Evolutionary conservation across 192 early-diverging fungal genomes (phyloP).

Genomic region (Umbelopsis sp.): DNA sequence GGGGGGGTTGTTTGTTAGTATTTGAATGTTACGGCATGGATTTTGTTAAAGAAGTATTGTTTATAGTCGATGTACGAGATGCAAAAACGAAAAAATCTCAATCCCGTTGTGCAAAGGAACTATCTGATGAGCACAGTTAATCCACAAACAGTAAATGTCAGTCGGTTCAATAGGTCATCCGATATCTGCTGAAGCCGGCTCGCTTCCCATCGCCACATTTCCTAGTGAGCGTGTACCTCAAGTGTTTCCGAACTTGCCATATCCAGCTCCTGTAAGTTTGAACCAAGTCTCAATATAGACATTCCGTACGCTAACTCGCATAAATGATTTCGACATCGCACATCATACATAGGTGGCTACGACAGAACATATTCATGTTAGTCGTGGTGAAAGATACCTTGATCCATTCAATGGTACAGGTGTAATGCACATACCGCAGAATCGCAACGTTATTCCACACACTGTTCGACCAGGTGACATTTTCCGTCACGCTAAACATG

Average conservation of each 20-base stretch:
- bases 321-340: too few relatives aligned
- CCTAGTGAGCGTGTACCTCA: neutral
- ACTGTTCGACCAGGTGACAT: neutral
- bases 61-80: neutral
- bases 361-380: too few relatives aligned
- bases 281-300: neutral
- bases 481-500: constrained; percentile 1
- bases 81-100: neutral
- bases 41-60: neutral
- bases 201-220: neutral
- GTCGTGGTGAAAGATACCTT: too few relatives aligned
- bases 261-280: neutral
- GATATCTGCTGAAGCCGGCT: neutral
- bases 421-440: too few relatives aligned
- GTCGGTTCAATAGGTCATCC: neutral
- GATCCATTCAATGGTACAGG: too few relatives aligned
- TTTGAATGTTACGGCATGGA: neutral
- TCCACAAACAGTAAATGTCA: neutral
- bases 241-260: neutral
- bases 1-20: neutral
- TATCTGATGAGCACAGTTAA: neutral
- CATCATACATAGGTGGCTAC: too few relatives aligned
- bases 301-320: neutral
- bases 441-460: neutral
- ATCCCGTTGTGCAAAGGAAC: neutral